Conservation (phyloP, 169 alveolate genomes). For the Eimeria falciformis region DNA sequence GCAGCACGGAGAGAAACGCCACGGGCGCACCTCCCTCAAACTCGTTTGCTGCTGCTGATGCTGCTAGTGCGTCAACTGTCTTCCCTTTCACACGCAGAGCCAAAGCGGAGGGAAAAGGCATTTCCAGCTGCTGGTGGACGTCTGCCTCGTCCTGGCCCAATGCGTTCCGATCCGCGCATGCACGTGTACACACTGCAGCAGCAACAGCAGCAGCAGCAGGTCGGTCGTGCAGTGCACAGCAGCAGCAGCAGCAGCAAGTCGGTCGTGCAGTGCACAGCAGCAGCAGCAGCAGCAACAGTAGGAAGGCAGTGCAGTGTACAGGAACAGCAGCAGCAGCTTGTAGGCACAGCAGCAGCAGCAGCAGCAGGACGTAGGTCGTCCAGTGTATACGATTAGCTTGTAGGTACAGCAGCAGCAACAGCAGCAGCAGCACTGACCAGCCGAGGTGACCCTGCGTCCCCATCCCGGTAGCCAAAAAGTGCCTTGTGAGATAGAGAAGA, state of each 20-base stretch:
- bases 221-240: background rate
- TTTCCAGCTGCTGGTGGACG: constrained; percentile 3
- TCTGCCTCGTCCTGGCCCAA: constrained; percentile 65
- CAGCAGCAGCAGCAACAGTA: constrained; percentile 35
- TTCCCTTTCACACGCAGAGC: background rate
- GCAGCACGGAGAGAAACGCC: constrained; percentile 40
- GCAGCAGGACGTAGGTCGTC: background rate
- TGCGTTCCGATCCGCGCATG: constrained; percentile 10
- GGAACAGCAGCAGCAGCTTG: background rate
- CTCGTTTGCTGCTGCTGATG: background rate
- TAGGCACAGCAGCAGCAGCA: background rate
- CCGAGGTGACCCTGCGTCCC: constrained; percentile 69
- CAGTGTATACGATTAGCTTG: background rate
- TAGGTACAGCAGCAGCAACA: background rate
- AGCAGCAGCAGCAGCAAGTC: background rate
- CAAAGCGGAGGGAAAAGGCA: background rate
- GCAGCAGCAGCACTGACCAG: constrained; percentile 68
- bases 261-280: background rate
- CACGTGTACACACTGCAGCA: constrained; percentile 49
- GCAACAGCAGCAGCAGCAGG: constrained; percentile 50
- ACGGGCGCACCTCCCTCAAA: background rate
- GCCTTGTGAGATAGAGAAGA: constrained; percentile 70
- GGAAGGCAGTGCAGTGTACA: background rate
- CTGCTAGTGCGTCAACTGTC: background rate
- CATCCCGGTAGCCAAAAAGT: constrained; percentile 75